Evolutionary conservation across 371 early-diverging fungal genomes (phyloP), one percentile per base, ranked within the genome.

Genomic region (Mortierella sp.): DNA sequence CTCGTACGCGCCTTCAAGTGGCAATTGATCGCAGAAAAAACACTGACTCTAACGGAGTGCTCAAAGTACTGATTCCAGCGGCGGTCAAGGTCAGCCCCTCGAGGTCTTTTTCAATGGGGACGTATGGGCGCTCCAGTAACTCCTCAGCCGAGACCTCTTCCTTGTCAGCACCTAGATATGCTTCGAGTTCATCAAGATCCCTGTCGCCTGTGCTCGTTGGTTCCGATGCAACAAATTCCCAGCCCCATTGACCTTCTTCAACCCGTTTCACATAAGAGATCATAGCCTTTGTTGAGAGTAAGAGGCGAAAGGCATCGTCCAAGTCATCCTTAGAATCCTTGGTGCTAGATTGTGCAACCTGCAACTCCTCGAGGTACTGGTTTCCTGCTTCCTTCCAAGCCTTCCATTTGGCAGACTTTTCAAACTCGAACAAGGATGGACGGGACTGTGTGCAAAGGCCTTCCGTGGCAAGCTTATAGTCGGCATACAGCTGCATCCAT

Each of bases 351-450:
- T 13, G 22, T 39, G 56, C 50, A 22, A 31, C 43, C 17, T 43
- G 21, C 22, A 63, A 49, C 39, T 68, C 61, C 37, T 61, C 34
- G 31, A 27, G 4, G 28, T 68, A 68, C 0, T 37, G 17, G 3
- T 68, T 65, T 29, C 68, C 76, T 0, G 76, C 50, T 39, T 76
- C 69, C 40, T 63, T 76, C 76, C 76, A 76, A 1, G 76, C 65
- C n/a, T 76, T 76, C 76, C 76, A 76, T 28, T 76, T 76, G 25
- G 76, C 76, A 21, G 64, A 48, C 50, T 76, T 76, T 51, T 76
- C 76, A 40, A 76, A 76, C 46, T 76, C 76, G 47, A 76, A 45
- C 47, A 76, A 49, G 1, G 76, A 76, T 6, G 76, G 76, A 6
- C 65, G 64, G 9, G 58, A 46, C 19, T 64, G 65, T 10, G 60